Percentiles rank a stretch among this genome's conserved stretches.
These are phyloP conservation scores for Backusella tuberculispora DNA, from an alignment of 192 early-diverging fungal genomes.

Conservation along the genomic window DNA sequence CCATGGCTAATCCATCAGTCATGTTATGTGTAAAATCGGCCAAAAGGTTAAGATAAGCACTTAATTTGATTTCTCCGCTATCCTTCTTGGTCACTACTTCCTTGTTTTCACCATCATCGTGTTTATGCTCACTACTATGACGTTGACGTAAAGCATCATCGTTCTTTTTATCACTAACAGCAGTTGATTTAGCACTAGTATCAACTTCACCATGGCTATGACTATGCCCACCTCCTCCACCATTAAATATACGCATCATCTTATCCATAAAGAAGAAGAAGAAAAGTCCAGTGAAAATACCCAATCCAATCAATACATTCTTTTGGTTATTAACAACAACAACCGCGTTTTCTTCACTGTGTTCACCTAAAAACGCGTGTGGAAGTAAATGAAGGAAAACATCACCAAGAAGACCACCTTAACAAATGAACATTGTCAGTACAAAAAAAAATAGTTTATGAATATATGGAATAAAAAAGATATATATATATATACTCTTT, in stretches of 20 bases:
- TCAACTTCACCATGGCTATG: constrained; percentile 57
- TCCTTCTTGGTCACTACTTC: background rate
- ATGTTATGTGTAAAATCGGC: constrained; percentile 87
- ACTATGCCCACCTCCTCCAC: constrained; percentile 55
- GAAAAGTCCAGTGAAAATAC: constrained; percentile 77
- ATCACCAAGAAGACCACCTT: constrained; percentile 77
- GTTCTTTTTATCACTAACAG: background rate
- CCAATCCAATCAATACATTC: constrained; percentile 71
- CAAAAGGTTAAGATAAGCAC: constrained; percentile 82
- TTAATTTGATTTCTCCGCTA: constrained; percentile 58
- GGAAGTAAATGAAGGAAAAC: constrained; percentile 86
- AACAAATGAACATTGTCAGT: background rate
- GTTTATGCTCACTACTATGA: background rate
- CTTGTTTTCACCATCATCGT: constrained; percentile 13
- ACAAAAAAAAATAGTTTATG: background rate
- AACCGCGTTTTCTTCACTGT: constrained; percentile 44
- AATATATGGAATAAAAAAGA: too few relatives aligned
- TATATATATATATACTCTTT: background rate
- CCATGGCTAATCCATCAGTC: constrained; percentile 85
- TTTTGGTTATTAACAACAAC: constrained; percentile 50
- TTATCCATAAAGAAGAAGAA: constrained; percentile 84
- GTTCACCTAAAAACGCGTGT: constrained; percentile 69
- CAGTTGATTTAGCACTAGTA: constrained; percentile 25
- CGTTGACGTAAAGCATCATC: constrained; percentile 24
- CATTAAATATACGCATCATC: constrained; percentile 77